Percentiles rank a stretch among this genome's conserved stretches.
These are phyloP conservation scores for Clathrus columnatus DNA, from an alignment of 768 basidiomycete species.

Conservation along the genomic window DNA sequence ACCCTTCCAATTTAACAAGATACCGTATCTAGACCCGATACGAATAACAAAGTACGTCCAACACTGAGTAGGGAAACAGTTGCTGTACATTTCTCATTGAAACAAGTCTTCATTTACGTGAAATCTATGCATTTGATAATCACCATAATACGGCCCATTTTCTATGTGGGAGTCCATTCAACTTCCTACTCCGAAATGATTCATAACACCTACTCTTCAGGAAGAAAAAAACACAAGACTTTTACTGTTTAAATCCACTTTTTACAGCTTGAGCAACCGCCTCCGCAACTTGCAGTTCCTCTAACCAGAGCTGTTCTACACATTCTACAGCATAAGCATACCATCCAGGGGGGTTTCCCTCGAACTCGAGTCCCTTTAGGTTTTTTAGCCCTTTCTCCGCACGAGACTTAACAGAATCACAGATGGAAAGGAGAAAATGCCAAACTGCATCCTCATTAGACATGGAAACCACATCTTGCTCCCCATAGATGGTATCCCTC, in stretches of 20 bases:
- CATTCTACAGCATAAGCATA: slow-evolving; percentile 26
- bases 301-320: slow-evolving; percentile 49
- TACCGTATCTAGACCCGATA: too few species aligned
- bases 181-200: neutral
- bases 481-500: slow-evolving; percentile 44
- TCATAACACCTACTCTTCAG: neutral
- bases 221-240: neutral
- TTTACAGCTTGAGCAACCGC: slow-evolving; percentile 39
- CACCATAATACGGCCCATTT: neutral
- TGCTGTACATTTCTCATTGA: neutral
- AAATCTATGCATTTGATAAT: neutral
- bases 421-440: slow-evolving; percentile 30
- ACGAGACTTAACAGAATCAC: slow-evolving; percentile 29
- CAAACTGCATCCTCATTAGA: slow-evolving; percentile 45
- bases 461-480: slow-evolving; percentile 34
- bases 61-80: too few species aligned
- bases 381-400: slow-evolving; percentile 17
- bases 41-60: too few species aligned
- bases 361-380: slow-evolving; percentile 7
- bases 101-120: neutral
- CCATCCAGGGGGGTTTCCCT: slow-evolving; percentile 19
- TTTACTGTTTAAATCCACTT: slow-evolving; percentile 41
- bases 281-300: slow-evolving; percentile 45
- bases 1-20: too few species aligned
- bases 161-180: neutral